These are phyloP conservation scores for Alternaria angustiovoidea DNA, from an alignment of 2,329 filamentous ascomycete genomes.

Conservation along the genomic window DNA sequence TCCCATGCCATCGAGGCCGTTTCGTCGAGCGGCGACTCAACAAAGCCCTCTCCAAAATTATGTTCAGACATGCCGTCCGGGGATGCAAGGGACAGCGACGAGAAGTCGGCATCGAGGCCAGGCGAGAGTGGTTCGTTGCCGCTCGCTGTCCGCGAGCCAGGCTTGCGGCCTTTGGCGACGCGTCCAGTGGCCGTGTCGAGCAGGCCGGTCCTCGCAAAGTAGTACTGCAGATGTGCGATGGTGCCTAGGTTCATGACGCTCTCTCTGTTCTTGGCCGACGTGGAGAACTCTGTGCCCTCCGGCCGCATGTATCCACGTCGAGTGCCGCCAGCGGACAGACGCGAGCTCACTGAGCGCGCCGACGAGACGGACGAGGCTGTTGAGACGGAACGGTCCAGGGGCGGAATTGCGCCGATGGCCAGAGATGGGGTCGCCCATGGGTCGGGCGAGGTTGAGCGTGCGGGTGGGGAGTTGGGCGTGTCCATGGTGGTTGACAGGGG, in stretches of 20 bases:
- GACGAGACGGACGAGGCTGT: conserved; percentile 64
- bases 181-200: conserved; percentile 93
- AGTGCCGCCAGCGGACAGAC: conserved; percentile 58
- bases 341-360: conserved; percentile 68
- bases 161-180: conserved; percentile 72
- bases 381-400: conserved; percentile 71
- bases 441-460: conserved; percentile 64
- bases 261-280: conserved; percentile 87
- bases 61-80: conserved; percentile 35
- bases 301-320: conserved; percentile 87
- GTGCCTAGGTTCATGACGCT: conserved; percentile 96
- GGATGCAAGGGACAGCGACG: conserved; percentile 34
- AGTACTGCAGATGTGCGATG: conserved; percentile 97
- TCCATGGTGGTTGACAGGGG: conserved; percentile 38
- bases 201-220: conserved; percentile 93
- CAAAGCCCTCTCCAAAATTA: conserved; percentile 49
- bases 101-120: conserved; percentile 38
- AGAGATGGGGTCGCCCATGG: conserved; percentile 69
- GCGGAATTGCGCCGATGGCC: conserved; percentile 66
- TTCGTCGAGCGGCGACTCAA: conserved; percentile 64
- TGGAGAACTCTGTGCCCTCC: conserved; percentile 86
- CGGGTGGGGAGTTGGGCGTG: conserved; percentile 54
- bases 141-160: conserved; percentile 47
- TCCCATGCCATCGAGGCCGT: conserved; percentile 60
- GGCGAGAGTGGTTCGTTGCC: conserved; percentile 42